Evolutionary conservation across 2,329 filamentous ascomycete genomes (phyloP), one percentile per base, ranked within the genome.

Genomic region (Thielaviopsis punctulata): DNA sequence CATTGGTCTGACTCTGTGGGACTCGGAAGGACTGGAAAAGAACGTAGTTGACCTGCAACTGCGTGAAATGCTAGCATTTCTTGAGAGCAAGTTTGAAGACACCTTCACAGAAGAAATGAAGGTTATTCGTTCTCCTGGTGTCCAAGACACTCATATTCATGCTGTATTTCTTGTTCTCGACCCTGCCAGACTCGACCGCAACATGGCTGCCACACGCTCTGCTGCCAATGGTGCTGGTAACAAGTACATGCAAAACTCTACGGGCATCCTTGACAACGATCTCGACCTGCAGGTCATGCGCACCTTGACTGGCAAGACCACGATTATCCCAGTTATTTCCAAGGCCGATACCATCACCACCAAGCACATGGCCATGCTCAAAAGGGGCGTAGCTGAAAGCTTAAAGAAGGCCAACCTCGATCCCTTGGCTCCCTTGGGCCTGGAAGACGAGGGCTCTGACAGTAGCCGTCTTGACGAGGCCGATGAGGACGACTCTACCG

Each of bases 31-130:
- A 1, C 69, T 98, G 52, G 90, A 98, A 68, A 94, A 90, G 74
- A 92, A 86, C 61, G 79, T 96, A 33, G 88, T 95, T 49, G 92
- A 96, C 65, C 77, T 96, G 58, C 92, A 98, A 67, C 73, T 98
- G 58, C 80, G 89, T 56, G 87, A 94, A 64, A 89, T 96, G 72
- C 82, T 84, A 30, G 76, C 83, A 8, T 98, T 98, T 69, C 72
- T 98, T 55, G 92, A 98, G 71, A 90, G 84, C 71, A 96, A 96
- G 66, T 98, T 98, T 60, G 90, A 98, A 65, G 92, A 98, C 62
- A 96, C 92, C 0, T 94, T 98, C 64, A 80, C 80, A 48, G 92
- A 98, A 68, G 92, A 98, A 71, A 94, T 94, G 76, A 96, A 95
- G 71, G 89, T 98, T 46, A 75, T 95, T 56, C 84, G 92, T 61